These are phyloP conservation scores for Skeletonema costatum DNA, from an alignment of 108 stramenopile species.

Conservation along the genomic window DNA sequence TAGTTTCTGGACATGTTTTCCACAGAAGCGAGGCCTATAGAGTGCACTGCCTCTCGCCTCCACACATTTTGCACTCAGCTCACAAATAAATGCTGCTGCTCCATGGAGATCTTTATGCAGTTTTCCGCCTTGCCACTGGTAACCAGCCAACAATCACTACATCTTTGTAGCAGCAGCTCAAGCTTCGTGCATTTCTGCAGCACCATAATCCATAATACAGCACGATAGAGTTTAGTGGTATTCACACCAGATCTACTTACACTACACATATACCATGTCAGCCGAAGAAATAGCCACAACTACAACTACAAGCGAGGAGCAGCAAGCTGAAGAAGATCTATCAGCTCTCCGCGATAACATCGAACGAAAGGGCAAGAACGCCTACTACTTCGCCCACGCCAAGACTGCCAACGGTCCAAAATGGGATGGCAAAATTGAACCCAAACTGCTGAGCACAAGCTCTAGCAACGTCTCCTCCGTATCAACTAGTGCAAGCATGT, in stretches of 20 bases:
- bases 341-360: constrained; percentile 82
- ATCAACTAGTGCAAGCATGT: constrained; percentile 7
- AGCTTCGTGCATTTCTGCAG: no score
- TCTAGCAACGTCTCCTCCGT: constrained; percentile 21
- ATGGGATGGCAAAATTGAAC: constrained; percentile 87
- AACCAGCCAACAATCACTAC: no score
- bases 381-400: constrained; percentile 86
- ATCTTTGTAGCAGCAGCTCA: no score
- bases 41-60: no score
- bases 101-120: no score
- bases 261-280: neutral
- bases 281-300: neutral
- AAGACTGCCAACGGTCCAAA: constrained; percentile 52
- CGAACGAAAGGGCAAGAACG: constrained; percentile 73
- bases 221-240: no score
- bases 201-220: no score
- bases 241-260: neutral
- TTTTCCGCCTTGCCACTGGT: no score
- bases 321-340: constrained; percentile 10
- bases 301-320: neutral
- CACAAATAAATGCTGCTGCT: no score
- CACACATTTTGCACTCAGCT: neutral
- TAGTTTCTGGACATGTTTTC: no score
- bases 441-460: constrained; percentile 52
- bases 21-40: no score